These are phyloP conservation scores for Elsinoe batatas DNA, from an alignment of 2,329 filamentous ascomycete species.

Conservation along the genomic window DNA sequence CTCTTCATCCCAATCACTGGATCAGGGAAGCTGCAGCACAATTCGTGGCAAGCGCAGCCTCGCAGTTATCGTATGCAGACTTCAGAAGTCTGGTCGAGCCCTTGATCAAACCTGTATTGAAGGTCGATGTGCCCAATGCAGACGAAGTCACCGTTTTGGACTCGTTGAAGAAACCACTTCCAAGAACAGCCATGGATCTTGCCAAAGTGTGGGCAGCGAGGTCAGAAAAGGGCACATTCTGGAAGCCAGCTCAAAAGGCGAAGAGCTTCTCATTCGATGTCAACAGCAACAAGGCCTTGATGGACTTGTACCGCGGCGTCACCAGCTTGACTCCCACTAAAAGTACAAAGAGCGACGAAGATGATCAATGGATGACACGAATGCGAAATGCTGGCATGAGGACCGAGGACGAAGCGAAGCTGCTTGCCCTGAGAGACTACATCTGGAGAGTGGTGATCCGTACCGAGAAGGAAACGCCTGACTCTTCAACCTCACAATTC, in stretches of 20 bases:
- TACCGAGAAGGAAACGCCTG: constrained; percentile 47
- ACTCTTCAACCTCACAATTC: constrained; percentile 36
- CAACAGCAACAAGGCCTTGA: constrained; percentile 13
- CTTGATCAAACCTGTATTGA: constrained; percentile 71
- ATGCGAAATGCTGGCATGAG: constrained; percentile 75
- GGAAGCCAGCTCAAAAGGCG: constrained; percentile 65
- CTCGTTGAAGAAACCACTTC: constrained; percentile 69
- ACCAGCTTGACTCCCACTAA: constrained; percentile 49
- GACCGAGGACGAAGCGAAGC: constrained; percentile 77
- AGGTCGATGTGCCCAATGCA: constrained; percentile 58
- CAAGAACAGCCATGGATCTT: constrained; percentile 73
- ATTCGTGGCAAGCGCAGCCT: constrained; percentile 68
- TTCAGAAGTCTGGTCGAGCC: constrained; percentile 74
- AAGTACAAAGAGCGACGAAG: constrained; percentile 75
- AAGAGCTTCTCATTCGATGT: constrained; percentile 53
- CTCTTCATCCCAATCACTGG: constrained; percentile 91
- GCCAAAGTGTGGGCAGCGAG: constrained; percentile 78
- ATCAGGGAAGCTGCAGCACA: constrained; percentile 81
- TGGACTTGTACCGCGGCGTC: constrained; percentile 20
- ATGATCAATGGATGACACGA: constrained; percentile 84
- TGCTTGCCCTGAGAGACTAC: constrained; percentile 78
- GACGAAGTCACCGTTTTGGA: constrained; percentile 68
- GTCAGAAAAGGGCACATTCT: constrained; percentile 73
- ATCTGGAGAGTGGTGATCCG: constrained; percentile 77
- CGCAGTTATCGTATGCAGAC: constrained; percentile 68